Evolutionary conservation across 2,329 filamentous ascomycete species (phyloP).

Genomic region (Fusarium pilosicola): DNA sequence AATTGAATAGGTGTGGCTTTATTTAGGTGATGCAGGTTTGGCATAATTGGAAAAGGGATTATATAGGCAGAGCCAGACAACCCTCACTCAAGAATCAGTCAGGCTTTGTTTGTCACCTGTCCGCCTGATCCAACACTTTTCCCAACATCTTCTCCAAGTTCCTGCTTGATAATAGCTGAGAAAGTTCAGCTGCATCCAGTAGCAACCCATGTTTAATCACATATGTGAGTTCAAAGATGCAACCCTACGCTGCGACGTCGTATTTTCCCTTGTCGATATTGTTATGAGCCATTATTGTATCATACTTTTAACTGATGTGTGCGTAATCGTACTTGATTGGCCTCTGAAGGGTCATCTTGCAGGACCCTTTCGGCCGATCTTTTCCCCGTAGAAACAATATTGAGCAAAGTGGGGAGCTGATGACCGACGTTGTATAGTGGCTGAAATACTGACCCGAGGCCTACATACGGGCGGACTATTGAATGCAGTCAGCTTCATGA

Average conservation of each 20-base stretch:
- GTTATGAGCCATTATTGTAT: too few species aligned
- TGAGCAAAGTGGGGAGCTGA: not conserved
- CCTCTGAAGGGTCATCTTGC: not conserved
- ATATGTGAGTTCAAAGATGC: not conserved
- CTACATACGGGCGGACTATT: too few species aligned
- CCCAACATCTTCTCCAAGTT: rapidly evolving
- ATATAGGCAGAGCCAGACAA: too few species aligned
- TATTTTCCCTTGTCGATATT: not conserved
- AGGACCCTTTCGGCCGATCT: too few species aligned
- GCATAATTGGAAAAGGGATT: not conserved
- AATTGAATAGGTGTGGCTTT: not conserved
- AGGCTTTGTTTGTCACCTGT: rapidly evolving
- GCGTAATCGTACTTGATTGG: not conserved
- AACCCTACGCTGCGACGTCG: not conserved
- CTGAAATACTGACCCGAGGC: too few species aligned
- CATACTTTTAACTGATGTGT: not conserved
- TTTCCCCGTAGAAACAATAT: not conserved
- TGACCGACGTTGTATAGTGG: not conserved
- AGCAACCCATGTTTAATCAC: not conserved
- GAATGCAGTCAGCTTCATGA: not conserved
- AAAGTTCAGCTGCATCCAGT: not conserved
- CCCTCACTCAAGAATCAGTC: not conserved
- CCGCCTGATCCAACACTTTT: not conserved
- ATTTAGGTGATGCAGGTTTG: not conserved
- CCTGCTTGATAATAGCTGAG: not conserved